These are phyloP conservation scores for Juncus effusus DNA, from an alignment of 176 grass and related monocot genomes.

Conservation along the genomic window DNA sequence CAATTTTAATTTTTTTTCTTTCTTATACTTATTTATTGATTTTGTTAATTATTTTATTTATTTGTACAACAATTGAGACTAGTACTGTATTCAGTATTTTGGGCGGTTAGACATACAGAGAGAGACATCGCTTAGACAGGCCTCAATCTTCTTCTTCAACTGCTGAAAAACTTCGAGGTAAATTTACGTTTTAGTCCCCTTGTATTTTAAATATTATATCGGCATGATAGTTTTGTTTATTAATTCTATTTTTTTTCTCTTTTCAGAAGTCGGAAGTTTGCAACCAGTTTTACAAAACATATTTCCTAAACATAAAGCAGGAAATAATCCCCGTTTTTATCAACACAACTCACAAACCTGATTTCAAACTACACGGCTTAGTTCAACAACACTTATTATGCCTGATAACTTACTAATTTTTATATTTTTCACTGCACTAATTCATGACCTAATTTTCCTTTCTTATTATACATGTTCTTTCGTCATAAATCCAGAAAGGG, in stretches of 20 bases:
- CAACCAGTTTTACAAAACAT: slow-evolving; percentile 98
- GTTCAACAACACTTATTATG: slow-evolving; percentile 95
- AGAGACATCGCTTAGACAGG: slow-evolving; percentile 98
- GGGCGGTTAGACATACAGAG: slow-evolving; percentile 98
- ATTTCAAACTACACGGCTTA: slow-evolving; percentile 95
- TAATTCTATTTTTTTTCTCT: background rate
- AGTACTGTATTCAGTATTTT: slow-evolving; percentile 91
- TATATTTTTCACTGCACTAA: background rate
- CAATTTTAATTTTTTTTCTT: background rate
- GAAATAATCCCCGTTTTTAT: slow-evolving; percentile 96
- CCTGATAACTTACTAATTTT: slow-evolving; percentile 39
- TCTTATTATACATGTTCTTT: no score
- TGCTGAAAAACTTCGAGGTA: slow-evolving; percentile 95
- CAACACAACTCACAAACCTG: slow-evolving; percentile 97
- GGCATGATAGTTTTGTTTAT: no score
- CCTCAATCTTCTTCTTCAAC: slow-evolving; percentile 82
- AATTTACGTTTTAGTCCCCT: no score
- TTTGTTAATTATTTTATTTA: slow-evolving; percentile 33
- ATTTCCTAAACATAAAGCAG: slow-evolving; percentile 92
- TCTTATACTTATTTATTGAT: background rate
- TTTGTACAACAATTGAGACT: slow-evolving; percentile 88
- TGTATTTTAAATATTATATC: no score
- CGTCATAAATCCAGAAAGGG: no score
- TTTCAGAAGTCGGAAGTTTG: slow-evolving; percentile 82
- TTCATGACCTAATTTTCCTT: no score